phyloP scores from a whole-genome alignment of 345 rosid species.

The Toxicodendron radicans region DNA sequence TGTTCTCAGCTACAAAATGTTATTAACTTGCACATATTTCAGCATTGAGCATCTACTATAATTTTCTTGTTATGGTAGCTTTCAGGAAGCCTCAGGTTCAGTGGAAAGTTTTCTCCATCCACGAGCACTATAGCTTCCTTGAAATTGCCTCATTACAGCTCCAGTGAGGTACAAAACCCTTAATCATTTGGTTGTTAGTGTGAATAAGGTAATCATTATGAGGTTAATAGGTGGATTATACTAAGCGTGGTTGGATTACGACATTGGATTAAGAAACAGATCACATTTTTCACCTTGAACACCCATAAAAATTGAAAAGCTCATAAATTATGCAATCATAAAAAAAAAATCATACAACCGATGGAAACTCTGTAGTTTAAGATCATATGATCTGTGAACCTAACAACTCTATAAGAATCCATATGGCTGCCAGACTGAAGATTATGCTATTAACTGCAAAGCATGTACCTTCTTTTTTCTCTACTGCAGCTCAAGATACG shows the following conservation, averaged over 20 bases:
- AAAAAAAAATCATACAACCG: too few relatives aligned
- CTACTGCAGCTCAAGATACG: constrained; percentile 14
- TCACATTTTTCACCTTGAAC: too few relatives aligned
- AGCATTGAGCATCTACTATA: not conserved
- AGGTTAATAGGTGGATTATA: too few relatives aligned
- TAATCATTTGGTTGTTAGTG: not conserved
- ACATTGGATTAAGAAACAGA: too few relatives aligned
- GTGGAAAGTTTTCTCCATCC: not conserved
- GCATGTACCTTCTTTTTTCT: not conserved
- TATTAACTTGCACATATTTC: not conserved
- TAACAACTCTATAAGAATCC: not conserved
- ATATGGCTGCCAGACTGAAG: not conserved
- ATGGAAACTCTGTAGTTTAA: too few relatives aligned
- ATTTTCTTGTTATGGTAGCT: not conserved
- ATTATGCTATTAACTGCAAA: not conserved
- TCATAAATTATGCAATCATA: too few relatives aligned
- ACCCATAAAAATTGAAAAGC: too few relatives aligned
- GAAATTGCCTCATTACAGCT: constrained; percentile 13
- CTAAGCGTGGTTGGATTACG: too few relatives aligned
- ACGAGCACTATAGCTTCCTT: constrained; percentile 9
- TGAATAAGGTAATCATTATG: too few relatives aligned
- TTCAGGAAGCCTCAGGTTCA: constrained; percentile 1
- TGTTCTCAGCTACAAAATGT: not conserved
- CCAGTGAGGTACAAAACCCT: constrained; percentile 7
- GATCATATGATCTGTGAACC: not conserved